Conservation (phyloP, 371 early-diverging fungal genomes). For the Dinochytrium kinnereticum region DNA sequence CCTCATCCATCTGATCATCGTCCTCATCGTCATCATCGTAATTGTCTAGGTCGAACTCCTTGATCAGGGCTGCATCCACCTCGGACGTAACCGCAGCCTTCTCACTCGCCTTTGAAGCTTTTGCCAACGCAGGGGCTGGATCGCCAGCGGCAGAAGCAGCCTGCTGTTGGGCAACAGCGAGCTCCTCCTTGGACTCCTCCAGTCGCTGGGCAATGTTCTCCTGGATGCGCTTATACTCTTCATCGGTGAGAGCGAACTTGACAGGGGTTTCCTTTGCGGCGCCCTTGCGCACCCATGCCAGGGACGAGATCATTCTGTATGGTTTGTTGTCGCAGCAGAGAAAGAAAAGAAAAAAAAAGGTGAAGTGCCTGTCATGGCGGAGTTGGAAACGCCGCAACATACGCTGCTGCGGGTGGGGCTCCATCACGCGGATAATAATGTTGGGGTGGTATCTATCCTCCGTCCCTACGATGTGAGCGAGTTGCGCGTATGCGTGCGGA, state of each 20-base stretch:
- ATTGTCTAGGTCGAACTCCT: conserved; percentile 39
- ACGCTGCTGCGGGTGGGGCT: too few species aligned
- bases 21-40: conserved; percentile 38
- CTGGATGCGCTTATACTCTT: conserved; percentile 81
- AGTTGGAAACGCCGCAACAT: too few species aligned
- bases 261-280: conserved; percentile 79
- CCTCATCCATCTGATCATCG: conserved; percentile 16
- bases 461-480: too few species aligned
- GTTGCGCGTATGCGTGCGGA: too few species aligned
- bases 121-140: conserved; percentile 29
- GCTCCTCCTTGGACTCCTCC: conserved; percentile 72
- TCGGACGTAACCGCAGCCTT: background rate
- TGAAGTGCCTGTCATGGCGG: too few species aligned
- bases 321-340: background rate
- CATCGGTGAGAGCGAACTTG: conserved; percentile 80
- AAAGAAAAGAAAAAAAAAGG: background rate
- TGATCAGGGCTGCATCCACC: conserved; percentile 26
- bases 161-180: conserved; percentile 41
- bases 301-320: conserved; percentile 44
- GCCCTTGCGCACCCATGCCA: conserved; percentile 84
- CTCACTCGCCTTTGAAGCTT: conserved; percentile 12
- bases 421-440: too few species aligned
- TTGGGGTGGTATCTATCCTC: too few species aligned
- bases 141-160: conserved; percentile 20
- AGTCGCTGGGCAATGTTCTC: conserved; percentile 72